Base-by-base conservation (phyloP, 2,329 filamentous ascomycete species). In the Akanthomyces uredinophilus region DNA sequence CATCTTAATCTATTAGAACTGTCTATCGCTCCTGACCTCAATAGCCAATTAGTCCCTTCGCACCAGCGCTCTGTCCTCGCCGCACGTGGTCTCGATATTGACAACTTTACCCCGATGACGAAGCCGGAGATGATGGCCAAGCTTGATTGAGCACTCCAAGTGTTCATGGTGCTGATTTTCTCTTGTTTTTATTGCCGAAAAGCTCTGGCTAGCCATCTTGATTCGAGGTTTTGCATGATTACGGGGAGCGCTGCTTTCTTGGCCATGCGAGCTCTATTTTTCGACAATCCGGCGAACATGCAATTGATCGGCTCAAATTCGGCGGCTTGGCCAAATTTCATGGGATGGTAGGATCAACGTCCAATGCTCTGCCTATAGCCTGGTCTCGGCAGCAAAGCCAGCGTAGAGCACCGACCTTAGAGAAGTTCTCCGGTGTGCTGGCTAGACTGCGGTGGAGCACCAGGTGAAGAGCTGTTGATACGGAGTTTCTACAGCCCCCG, bases 71-170 rank as follows among this genome's bases (percentile, higher is more conserved):
- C 91, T 24, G 82, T 86, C 64, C 83, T 99, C 64, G 85, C 85
- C 65, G 83, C 88, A 53, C 87, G 87, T 70, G 93, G 91, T 60
- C 84, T 99, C 68, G 93, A 98, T 75, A 92, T 97, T 71, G 92
- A 97, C 77, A 93, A 93, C 76, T 91, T 99, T 77, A 92, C 87
- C 70, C 94, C 94, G 51, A 83, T 99, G 80, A 81, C 89, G 71
- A 96, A 92, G 82, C 89, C 95, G 71, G 92, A 97, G 76, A 98
- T 99, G 95, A 91, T 96, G 81, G 95, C 95, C 64, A 92, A 93
- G 77, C 83, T 99, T 77, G 95, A 99, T 79, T 99, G 89, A 93
- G 77, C n/a, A 43, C 29, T 10, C 8, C 27, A 10, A 46, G 46
- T 29, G 43, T 41, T 53, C 53, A 37, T 57, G 37, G 22, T 46